phyloP scores from a whole-genome alignment of 2,329 filamentous ascomycete species.

The Colletotrichum falcatum region DNA sequence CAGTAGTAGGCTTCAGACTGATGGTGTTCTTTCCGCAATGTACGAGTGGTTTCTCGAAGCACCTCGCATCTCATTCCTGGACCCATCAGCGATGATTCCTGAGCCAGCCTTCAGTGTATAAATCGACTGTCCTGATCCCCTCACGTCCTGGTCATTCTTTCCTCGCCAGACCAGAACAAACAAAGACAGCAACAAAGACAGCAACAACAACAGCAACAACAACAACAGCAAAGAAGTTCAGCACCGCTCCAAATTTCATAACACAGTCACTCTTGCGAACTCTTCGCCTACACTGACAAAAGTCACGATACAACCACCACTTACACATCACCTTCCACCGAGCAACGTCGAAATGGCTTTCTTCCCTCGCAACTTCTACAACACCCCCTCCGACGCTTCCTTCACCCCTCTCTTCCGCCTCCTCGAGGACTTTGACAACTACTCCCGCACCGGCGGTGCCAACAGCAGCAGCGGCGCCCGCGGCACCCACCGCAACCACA shows the following conservation, averaged over 20 bases:
- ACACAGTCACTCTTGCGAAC: background rate
- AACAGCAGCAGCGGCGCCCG: constrained; percentile 42
- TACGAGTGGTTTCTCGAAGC: constrained; percentile 36
- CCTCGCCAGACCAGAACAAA: constrained; percentile 46
- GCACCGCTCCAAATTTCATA: background rate
- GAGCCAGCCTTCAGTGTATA: constrained; percentile 48
- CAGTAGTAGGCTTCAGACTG: background rate
- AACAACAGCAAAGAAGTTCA: constrained; percentile 7
- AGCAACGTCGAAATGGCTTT: constrained; percentile 66
- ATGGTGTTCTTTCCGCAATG: constrained; percentile 12
- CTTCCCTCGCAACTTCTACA: constrained; percentile 67
- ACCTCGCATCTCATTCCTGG: constrained; percentile 27
- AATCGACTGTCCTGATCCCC: constrained; percentile 44
- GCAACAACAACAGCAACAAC: constrained; percentile 43
- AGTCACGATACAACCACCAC: background rate
- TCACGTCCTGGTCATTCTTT: constrained; percentile 28
- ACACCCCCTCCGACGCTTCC: constrained; percentile 56
- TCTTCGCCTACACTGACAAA: background rate
- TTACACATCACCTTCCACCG: constrained; percentile 9
- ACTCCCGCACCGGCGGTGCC: constrained; percentile 55
- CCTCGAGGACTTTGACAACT: constrained; percentile 72
- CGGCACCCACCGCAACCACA: constrained; percentile 44
- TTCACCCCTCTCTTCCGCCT: constrained; percentile 73
- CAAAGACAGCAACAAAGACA: constrained; percentile 45
- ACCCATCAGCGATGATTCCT: constrained; percentile 41